Conservation (phyloP, 1,284 basidiomycete genomes). For the Ustilago curta region DNA sequence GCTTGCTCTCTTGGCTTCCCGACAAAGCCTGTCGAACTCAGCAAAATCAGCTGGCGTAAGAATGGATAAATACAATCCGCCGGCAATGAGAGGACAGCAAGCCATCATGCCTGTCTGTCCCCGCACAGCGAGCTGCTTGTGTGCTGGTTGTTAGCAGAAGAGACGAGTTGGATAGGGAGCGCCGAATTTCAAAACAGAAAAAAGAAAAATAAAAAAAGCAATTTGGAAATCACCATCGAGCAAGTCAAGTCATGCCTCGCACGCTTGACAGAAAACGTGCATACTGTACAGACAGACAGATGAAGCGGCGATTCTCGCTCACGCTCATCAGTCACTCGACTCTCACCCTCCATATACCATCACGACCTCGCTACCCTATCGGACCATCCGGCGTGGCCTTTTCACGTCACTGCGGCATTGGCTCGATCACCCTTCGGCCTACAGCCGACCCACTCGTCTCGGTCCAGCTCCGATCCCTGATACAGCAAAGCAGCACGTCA, state of each 20-base stretch:
- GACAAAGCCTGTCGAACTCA: not conserved
- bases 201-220: not conserved
- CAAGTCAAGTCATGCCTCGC: not conserved
- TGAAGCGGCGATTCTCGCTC: constrained; percentile 1
- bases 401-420: not conserved
- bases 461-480: not conserved
- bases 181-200: not conserved
- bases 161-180: not conserved
- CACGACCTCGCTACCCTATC: not conserved
- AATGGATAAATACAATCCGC: not conserved
- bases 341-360: not conserved
- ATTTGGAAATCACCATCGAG: not conserved
- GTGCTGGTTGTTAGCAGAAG: not conserved
- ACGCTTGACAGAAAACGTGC: not conserved
- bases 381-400: not conserved
- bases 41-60: too few species aligned
- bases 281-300: not conserved
- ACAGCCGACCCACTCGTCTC: not conserved
- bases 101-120: constrained; percentile 1
- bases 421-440: not conserved
- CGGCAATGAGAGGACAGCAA: not conserved
- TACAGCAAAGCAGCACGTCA: too few species aligned
- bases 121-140: not conserved
- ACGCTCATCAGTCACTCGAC: constrained; percentile 1
- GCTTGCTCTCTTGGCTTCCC: not conserved